Evolutionary conservation across 495 filamentous ascomycete species (phyloP).

Genomic region (Neurospora terricola): DNA sequence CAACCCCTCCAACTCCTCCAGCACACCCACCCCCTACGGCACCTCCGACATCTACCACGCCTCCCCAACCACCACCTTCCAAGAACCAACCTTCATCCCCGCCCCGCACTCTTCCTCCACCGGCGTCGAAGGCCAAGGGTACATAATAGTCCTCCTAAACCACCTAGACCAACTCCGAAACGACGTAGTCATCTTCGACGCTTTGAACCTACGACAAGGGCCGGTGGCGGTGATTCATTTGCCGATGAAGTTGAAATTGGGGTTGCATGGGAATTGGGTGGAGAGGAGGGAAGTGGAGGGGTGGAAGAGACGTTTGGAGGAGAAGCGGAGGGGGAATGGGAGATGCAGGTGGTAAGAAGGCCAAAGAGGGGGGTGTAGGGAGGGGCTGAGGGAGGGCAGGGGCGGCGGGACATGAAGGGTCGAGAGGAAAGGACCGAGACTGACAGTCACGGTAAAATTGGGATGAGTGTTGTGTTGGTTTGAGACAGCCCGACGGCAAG

Average conservation of each 20-base stretch:
- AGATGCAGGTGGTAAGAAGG: too few species aligned
- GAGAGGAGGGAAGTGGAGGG: conserved; percentile 35
- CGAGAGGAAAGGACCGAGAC: too few species aligned
- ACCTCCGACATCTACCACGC: conserved; percentile 35
- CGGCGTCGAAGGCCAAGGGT: conserved; percentile 44
- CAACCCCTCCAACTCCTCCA: not conserved
- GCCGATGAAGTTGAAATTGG: conserved; percentile 33
- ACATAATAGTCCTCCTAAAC: conserved; percentile 45
- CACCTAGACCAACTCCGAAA: conserved; percentile 40
- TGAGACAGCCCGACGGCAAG: too few species aligned
- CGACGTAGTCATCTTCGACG: conserved; percentile 43
- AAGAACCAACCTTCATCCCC: conserved; percentile 51
- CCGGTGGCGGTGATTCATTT: conserved; percentile 38
- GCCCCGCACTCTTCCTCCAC: conserved; percentile 12
- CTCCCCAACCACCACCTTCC: conserved; percentile 41
- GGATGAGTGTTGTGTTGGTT: too few species aligned
- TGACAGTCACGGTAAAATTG: too few species aligned
- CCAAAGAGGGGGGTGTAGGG: too few species aligned
- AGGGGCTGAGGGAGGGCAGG: too few species aligned
- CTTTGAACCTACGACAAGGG: conserved; percentile 29
- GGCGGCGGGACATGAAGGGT: too few species aligned
- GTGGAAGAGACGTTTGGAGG: conserved; percentile 23
- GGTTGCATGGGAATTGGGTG: conserved; percentile 40
- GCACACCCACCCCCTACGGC: conserved; percentile 1
- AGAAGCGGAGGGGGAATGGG: not conserved